These are phyloP conservation scores for Ophiosphaerella korrae DNA, from an alignment of 2,329 filamentous ascomycete species.

Conservation along the genomic window DNA sequence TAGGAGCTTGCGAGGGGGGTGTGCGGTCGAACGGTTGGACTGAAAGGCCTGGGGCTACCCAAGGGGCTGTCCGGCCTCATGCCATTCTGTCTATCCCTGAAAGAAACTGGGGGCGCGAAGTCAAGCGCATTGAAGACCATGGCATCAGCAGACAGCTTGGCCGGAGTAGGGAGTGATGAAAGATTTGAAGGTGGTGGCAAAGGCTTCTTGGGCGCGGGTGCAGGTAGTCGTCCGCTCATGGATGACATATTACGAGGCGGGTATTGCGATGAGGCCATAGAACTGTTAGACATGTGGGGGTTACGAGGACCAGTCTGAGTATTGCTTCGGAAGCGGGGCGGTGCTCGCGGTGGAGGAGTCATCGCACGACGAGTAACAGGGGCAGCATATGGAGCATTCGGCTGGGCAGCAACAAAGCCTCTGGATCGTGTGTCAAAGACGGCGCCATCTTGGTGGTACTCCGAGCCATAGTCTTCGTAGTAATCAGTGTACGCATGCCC, in stretches of 20 bases:
- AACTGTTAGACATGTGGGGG: slow-evolving; percentile 56
- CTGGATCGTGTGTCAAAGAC: slow-evolving; percentile 63
- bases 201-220: slow-evolving; percentile 56
- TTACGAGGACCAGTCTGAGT: slow-evolving; percentile 28
- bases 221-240: slow-evolving; percentile 44
- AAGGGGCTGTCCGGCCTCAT: slow-evolving; percentile 64
- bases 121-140: slow-evolving; percentile 73
- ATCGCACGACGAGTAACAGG: slow-evolving; percentile 88
- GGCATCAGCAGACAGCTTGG: slow-evolving; percentile 80
- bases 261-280: slow-evolving; percentile 53
- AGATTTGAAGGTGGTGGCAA: slow-evolving; percentile 76
- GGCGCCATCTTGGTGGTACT: slow-evolving; percentile 69
- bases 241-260: slow-evolving; percentile 50
- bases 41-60: slow-evolving; percentile 69
- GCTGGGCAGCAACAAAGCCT: slow-evolving; percentile 62
- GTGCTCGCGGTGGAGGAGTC: slow-evolving; percentile 83
- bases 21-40: slow-evolving; percentile 71
- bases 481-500: slow-evolving; percentile 57
- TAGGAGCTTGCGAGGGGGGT: slow-evolving; percentile 83
- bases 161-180: slow-evolving; percentile 79
- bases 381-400: slow-evolving; percentile 72
- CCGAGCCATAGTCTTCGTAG: slow-evolving; percentile 76
- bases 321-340: slow-evolving; percentile 58
- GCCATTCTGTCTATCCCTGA: slow-evolving; percentile 70
- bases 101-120: slow-evolving; percentile 76